A percentile compares a stretch with the other conserved stretches of the same genome.
These are phyloP conservation scores for Quercus phellos DNA, from an alignment of 331 rosid species.

Conservation along the genomic window DNA sequence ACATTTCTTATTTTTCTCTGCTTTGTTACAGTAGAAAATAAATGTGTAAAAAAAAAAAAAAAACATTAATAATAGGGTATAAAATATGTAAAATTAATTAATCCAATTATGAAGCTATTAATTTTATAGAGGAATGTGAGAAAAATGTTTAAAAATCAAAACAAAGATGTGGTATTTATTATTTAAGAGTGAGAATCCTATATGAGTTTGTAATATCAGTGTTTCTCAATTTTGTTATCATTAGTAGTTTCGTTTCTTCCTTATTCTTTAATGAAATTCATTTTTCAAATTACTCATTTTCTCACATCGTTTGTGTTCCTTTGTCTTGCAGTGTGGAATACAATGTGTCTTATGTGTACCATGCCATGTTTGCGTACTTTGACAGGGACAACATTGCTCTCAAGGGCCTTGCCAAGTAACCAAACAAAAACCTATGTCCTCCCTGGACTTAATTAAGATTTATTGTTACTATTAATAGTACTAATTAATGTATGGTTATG, in stretches of 20 bases:
- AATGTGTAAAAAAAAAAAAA: too few relatives aligned
- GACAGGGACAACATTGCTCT: conserved; percentile 58
- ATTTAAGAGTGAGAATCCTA: too few relatives aligned
- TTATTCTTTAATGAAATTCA: neutral
- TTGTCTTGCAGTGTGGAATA: conserved; percentile 45
- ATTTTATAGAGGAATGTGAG: too few relatives aligned
- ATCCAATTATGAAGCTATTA: too few relatives aligned
- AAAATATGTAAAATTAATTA: too few relatives aligned
- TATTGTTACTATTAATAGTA: neutral
- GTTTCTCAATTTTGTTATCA: too few relatives aligned
- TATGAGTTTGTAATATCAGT: too few relatives aligned
- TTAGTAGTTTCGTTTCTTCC: neutral
- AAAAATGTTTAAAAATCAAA: too few relatives aligned
- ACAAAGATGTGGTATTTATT: too few relatives aligned
- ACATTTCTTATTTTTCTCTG: too few relatives aligned
- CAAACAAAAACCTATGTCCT: neutral
- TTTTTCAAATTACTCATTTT: neutral
- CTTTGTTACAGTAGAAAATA: too few relatives aligned
- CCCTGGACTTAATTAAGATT: neutral
- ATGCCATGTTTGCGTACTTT: conserved; percentile 55
- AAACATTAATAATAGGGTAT: too few relatives aligned
- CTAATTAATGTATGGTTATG: neutral
- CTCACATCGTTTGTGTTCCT: neutral
- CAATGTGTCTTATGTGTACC: conserved; percentile 56
- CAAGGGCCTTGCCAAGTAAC: conserved; percentile 50